phyloP scores from a whole-genome alignment of 2,329 filamentous ascomycete genomes.

The Fusarium sp. region DNA sequence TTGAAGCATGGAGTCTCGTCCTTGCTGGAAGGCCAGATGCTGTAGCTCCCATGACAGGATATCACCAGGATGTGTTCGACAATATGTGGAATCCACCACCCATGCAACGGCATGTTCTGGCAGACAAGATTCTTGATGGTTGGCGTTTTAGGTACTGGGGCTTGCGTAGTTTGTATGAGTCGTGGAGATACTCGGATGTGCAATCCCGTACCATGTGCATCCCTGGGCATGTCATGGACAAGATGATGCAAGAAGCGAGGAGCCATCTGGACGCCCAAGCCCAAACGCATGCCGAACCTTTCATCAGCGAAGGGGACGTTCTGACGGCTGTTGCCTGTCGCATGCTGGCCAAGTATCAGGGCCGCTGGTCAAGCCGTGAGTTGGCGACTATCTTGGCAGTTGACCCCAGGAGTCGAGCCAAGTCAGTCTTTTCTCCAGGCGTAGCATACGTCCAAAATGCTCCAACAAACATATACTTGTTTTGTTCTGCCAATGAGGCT shows the following conservation, averaged over 20 bases:
- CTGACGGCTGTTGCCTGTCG: conserved; percentile 11
- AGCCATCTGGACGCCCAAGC: neutral
- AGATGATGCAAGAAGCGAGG: conserved; percentile 6
- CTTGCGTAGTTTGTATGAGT: conserved; percentile 8
- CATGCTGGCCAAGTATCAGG: conserved; percentile 11
- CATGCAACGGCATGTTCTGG: conserved; percentile 1
- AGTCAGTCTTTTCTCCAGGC: conserved; percentile 7
- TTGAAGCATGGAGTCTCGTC: conserved; percentile 16
- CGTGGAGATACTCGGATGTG: conserved; percentile 10
- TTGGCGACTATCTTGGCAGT: conserved; percentile 19
- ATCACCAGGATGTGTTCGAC: conserved; percentile 5
- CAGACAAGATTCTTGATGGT: conserved; percentile 13
- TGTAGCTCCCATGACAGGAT: conserved; percentile 5
- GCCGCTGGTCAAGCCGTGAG: neutral
- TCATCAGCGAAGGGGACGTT: conserved; percentile 16
- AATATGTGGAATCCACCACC: neutral
- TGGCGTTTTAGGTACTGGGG: conserved; percentile 17
- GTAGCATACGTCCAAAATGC: conserved; percentile 23
- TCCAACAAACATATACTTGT: conserved; percentile 13
- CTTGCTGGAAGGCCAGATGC: conserved; percentile 8
- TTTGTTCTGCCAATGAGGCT: conserved; percentile 2
- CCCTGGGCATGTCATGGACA: neutral
- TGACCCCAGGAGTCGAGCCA: conserved; percentile 17
- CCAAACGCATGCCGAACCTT: accelerated
- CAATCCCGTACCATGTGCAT: conserved; percentile 16